Evolutionary conservation across 306 rosid species (phyloP).

Genomic region (Dicorynia guianensis): DNA sequence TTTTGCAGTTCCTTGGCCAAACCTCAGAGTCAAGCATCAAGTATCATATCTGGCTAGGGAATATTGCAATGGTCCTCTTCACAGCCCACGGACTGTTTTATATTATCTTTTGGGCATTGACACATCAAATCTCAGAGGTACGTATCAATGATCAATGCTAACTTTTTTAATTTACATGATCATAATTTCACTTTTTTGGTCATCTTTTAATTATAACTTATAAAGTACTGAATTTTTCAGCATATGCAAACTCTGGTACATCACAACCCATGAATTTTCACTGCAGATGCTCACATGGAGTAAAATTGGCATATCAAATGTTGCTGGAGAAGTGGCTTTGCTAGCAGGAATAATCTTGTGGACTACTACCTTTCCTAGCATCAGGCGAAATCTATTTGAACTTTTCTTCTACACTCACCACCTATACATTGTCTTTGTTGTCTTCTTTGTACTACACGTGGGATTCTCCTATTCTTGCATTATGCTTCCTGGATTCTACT

Average conservation of each 20-base stretch:
- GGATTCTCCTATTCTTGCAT: constrained; percentile 60
- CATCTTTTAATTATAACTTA: neutral
- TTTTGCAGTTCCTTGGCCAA: constrained; percentile 53
- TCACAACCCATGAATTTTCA: constrained; percentile 15
- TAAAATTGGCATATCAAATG: constrained; percentile 58
- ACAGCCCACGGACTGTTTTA: constrained; percentile 55
- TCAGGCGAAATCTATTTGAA: constrained; percentile 63
- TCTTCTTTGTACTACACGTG: constrained; percentile 65
- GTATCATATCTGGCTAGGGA: constrained; percentile 66
- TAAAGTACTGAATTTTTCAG: no score
- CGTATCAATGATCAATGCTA: neutral
- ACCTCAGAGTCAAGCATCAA: constrained; percentile 67
- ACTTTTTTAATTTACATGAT: neutral
- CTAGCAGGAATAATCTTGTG: constrained; percentile 62
- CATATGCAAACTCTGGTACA: neutral
- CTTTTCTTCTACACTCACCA: constrained; percentile 64
- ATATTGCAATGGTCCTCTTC: constrained; percentile 52
- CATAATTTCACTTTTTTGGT: neutral
- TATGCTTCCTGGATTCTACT: constrained; percentile 66
- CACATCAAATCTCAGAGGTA: constrained; percentile 56
- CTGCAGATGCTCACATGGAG: constrained; percentile 60
- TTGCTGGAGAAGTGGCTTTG: constrained; percentile 66
- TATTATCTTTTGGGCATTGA: constrained; percentile 50
- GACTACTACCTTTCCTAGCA: constrained; percentile 51
- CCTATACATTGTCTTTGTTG: constrained; percentile 60